Conservation (phyloP, 345 rosid species). For the Syzygium grande region DNA sequence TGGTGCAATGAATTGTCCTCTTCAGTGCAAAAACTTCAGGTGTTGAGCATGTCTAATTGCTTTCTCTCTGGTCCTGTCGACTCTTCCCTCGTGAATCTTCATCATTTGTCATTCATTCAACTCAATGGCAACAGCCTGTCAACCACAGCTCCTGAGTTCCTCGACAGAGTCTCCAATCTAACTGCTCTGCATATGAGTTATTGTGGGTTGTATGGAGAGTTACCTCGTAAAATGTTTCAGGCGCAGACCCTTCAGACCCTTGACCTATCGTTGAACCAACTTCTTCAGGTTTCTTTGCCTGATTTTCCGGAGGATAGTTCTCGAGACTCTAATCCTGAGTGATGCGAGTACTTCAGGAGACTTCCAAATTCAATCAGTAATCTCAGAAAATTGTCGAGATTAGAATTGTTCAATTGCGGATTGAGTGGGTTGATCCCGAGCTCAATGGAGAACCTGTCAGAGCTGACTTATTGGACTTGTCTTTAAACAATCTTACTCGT, state of each 20-base stretch:
- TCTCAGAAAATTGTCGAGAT: slow-evolving; percentile 1
- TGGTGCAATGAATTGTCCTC: slow-evolving; percentile 23
- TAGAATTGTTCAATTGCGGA: slow-evolving; percentile 8
- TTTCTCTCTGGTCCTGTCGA: slow-evolving; percentile 21
- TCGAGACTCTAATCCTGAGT: slow-evolving; percentile 6
- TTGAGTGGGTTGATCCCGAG: slow-evolving; percentile 20
- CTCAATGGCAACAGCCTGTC: slow-evolving; percentile 12
- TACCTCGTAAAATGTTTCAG: slow-evolving; percentile 17
- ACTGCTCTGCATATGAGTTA: slow-evolving; percentile 5
- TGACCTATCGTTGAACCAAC: not conserved
- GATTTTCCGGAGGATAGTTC: not conserved
- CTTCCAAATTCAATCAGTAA: slow-evolving; percentile 24
- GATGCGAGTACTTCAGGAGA: slow-evolving; percentile 3
- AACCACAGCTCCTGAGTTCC: slow-evolving; percentile 11
- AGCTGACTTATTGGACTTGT: slow-evolving; percentile 21
- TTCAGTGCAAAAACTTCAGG: slow-evolving; percentile 5
- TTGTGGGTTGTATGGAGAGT: slow-evolving; percentile 6
- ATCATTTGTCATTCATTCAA: slow-evolving; percentile 7
- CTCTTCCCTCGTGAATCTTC: slow-evolving; percentile 1
- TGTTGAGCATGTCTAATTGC: slow-evolving; percentile 19
- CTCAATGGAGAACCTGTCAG: slow-evolving; percentile 6
- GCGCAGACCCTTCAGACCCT: slow-evolving; percentile 11
- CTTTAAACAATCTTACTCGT: slow-evolving; percentile 18
- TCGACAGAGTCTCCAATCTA: slow-evolving; percentile 15
- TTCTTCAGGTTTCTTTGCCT: slow-evolving; percentile 18